Evolutionary conservation across 148 eudicot genomes (phyloP), one percentile per base, ranked within the genome.

Genomic region (Hydrangea macrophylla): DNA sequence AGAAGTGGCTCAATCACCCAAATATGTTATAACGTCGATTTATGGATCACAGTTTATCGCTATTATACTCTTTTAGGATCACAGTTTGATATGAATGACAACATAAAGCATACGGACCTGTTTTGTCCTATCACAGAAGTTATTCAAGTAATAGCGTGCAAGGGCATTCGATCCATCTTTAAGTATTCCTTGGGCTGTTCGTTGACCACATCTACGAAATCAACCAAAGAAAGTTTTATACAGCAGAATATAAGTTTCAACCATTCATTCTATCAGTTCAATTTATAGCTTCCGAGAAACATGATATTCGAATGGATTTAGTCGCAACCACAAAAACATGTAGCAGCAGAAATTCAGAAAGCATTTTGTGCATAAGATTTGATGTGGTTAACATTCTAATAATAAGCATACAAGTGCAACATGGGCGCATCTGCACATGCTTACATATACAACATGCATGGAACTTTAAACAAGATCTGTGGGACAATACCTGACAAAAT

Each of bases 131-230:
- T 94, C 99, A 69, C 79, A 57, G 65, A 90, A 94, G 78, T 94
- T 94, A 70, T 90, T 94, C 63, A 90, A 79, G 82, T 94, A 94
- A 80, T 94, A 94, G 70, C 99, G 91, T 63, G 73, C 72, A 28
- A 94, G 93, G 63, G 96, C 84, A 84, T 80, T 85, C 65, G 76
- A 76, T 36, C 96, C 92, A 74, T 94, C 99, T 10, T 94, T 84
- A 37, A 94, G 56, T 60, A 90, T 81, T 25, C 99, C 99, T 72
- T 79, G 85, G 56, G 75, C 61, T 31, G 99, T 90, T 63, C 97
- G 86, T 76, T 84, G 80, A 28, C 99, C 99, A 72, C 53, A 88
- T 81, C 99, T 94, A 75, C 11, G 37, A 65, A 70, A 26, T 30
- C 36, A 50, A 36, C 18, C 24, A 50, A 48, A 35, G 44, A 67